These are phyloP conservation scores for Mycena leptocephala DNA, from an alignment of 768 basidiomycete species.

Conservation along the genomic window DNA sequence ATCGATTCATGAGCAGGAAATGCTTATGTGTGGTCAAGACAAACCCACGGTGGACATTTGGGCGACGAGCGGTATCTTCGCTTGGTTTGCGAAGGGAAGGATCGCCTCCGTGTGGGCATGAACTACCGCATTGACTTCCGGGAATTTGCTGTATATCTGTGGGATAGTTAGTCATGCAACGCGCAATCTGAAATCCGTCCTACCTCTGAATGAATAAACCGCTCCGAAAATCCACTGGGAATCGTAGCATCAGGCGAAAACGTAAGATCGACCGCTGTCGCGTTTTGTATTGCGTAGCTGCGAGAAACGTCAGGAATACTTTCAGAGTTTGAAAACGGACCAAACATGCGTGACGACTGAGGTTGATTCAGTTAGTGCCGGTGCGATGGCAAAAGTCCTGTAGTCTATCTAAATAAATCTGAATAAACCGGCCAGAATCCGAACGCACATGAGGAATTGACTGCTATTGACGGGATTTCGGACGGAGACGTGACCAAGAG, in stretches of 20 bases:
- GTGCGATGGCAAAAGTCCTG: conserved; percentile 6
- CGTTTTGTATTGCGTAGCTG: neutral
- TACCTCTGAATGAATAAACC: conserved; percentile 11
- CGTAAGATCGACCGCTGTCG: neutral
- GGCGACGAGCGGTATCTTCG: neutral
- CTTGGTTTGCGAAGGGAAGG: neutral
- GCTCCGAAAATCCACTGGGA: neutral
- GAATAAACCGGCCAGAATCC: neutral
- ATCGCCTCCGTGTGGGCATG: neutral
- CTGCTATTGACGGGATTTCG: conserved; percentile 7
- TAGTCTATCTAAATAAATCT: neutral
- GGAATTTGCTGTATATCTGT: conserved; percentile 13
- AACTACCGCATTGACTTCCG: neutral
- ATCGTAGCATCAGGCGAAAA: neutral
- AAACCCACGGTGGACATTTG: neutral
- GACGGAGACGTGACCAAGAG: conserved; percentile 10
- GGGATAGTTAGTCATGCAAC: neutral
- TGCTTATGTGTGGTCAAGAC: neutral
- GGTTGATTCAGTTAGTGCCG: neutral
- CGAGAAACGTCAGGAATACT: neutral
- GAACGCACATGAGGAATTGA: conserved; percentile 8
- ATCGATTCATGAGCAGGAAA: neutral
- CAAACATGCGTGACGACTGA: neutral
- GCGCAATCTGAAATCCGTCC: neutral
- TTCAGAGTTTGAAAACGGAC: neutral